Evolutionary conservation across 2,329 filamentous ascomycete species (phyloP).

Genomic region (Trichoderma arundinaceum): DNA sequence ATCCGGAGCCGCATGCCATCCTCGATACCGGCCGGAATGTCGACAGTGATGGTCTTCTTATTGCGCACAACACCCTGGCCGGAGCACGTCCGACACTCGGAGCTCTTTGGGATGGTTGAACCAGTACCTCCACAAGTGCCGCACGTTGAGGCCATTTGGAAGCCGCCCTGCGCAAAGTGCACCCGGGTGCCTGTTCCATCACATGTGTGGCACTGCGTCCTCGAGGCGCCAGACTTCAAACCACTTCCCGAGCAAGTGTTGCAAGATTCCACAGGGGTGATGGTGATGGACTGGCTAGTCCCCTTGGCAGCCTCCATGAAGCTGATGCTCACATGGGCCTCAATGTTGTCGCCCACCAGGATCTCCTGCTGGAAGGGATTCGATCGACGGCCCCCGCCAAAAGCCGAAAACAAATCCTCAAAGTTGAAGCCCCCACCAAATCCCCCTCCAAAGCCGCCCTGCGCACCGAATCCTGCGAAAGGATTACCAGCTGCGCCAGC

Average conservation of each 20-base stretch:
- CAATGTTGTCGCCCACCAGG: conserved; percentile 92
- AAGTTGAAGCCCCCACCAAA: conserved; percentile 90
- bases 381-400: conserved; percentile 64
- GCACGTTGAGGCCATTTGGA: conserved; percentile 95
- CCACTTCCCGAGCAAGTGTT: conserved; percentile 83
- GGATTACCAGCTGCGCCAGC: conserved; percentile 66
- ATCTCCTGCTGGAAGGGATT: conserved; percentile 79
- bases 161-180: conserved; percentile 88
- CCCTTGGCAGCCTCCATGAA: conserved; percentile 98
- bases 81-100: conserved; percentile 78
- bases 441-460: conserved; percentile 72
- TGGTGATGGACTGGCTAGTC: conserved; percentile 82
- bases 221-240: conserved; percentile 78
- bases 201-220: conserved; percentile 76
- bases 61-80: conserved; percentile 87
- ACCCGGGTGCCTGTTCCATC: conserved; percentile 86
- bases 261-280: conserved; percentile 82
- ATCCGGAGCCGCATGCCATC: conserved; percentile 93
- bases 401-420: conserved; percentile 92
- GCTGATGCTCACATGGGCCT: conserved; percentile 88
- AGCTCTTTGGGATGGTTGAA: conserved; percentile 74
- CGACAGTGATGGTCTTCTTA: conserved; percentile 80
- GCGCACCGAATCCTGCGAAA: conserved; percentile 61
- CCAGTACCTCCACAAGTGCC: conserved; percentile 80
- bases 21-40: conserved; percentile 94